A percentile compares a stretch with the other conserved stretches of the same genome.
Evolutionary conservation across 1,284 basidiomycete species (phyloP).

Genomic region (Dichomitus squalens): DNA sequence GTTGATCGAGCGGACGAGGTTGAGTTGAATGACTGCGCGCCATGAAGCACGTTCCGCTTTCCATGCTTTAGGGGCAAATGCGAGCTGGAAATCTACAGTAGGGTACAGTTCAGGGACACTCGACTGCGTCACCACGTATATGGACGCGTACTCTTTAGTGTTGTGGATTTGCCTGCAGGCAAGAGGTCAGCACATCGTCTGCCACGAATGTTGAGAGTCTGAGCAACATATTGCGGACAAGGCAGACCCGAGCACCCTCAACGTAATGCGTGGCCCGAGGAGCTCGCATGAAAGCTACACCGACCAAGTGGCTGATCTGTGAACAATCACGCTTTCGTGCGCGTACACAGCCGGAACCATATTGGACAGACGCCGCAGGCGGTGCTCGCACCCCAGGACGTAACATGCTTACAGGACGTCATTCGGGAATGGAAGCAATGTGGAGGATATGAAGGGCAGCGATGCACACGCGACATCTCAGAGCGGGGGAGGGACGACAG

Average conservation of each 20-base stretch:
- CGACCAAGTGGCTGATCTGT: too few relatives aligned
- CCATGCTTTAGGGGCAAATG: constrained; percentile 55
- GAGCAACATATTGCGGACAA: too few relatives aligned
- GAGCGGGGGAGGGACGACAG: not conserved
- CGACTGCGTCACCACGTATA: not conserved
- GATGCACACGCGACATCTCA: not conserved
- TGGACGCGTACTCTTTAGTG: constrained; percentile 31
- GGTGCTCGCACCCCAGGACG: not conserved
- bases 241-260: too few relatives aligned
- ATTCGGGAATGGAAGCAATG: not conserved
- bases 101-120: not conserved
- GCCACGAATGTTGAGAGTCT: too few relatives aligned
- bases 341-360: too few relatives aligned
- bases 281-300: too few relatives aligned
- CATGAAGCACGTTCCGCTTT: constrained; percentile 57
- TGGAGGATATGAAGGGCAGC: too few relatives aligned
- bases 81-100: constrained; percentile 49
- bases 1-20: constrained; percentile 61
- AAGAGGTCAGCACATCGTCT: not conserved
- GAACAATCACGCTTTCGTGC: too few relatives aligned
- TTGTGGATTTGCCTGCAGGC: constrained; percentile 33
- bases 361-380: not conserved
- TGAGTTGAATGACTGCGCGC: constrained; percentile 68
- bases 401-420: not conserved
- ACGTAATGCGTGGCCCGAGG: too few relatives aligned